Percentiles rank a stretch among this genome's conserved stretches.
Conservation (phyloP, 495 filamentous ascomycete species). For the Aspergillus mulundensis region DNA sequence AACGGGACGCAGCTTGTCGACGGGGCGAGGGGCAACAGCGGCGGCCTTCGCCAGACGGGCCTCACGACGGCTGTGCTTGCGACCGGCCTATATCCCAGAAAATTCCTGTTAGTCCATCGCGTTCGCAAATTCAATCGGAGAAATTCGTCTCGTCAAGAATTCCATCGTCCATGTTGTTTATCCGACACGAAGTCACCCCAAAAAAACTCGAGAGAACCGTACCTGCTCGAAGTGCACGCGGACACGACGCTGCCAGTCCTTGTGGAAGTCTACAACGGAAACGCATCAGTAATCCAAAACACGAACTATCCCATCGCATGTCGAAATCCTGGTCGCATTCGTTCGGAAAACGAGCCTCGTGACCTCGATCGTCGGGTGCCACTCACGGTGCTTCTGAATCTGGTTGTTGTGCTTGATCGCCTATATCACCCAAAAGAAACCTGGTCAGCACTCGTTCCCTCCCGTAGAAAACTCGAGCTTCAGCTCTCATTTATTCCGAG, state of each 20-base stretch:
- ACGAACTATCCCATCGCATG: conserved; percentile 16
- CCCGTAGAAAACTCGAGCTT: background rate
- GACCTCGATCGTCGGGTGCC: conserved; percentile 15
- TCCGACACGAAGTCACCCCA: background rate
- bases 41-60: conserved; percentile 90
- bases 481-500: conserved; percentile 6
- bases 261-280: conserved; percentile 81
- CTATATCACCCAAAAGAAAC: conserved; percentile 44
- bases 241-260: conserved; percentile 99
- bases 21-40: conserved; percentile 87
- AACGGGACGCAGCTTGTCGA: conserved; percentile 93
- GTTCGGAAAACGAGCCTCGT: background rate
- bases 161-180: background rate
- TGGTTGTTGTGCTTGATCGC: conserved; percentile 99
- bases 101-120: conserved; percentile 12
- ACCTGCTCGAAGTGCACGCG: conserved; percentile 99
- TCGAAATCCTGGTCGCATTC: conserved; percentile 12
- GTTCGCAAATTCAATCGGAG: conserved; percentile 16
- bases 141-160: conserved; percentile 1
- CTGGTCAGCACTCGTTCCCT: conserved; percentile 24
- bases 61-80: conserved; percentile 85
- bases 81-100: conserved; percentile 66
- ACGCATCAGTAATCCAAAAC: conserved; percentile 22
- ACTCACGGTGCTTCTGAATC: conserved; percentile 94
- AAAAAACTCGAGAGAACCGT: conserved; percentile 34